These are phyloP conservation scores for Fusarium sp. DNA, from an alignment of 2,329 filamentous ascomycete species.

Conservation along the genomic window DNA sequence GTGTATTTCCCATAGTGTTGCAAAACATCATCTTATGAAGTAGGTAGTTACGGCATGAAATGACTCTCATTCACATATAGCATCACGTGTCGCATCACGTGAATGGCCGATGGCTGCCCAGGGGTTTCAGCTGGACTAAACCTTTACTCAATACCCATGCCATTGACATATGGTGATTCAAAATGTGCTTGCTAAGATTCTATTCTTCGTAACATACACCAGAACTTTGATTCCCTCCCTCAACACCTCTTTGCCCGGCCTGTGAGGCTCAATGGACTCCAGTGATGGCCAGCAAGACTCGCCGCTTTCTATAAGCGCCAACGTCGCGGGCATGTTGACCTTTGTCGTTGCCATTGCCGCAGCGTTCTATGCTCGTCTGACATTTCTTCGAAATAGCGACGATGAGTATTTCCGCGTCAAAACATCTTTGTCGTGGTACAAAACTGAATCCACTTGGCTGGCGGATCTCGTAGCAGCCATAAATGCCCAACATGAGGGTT, in stretches of 20 bases:
- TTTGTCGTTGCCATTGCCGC: conserved; percentile 60
- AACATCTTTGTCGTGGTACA: conserved; percentile 60
- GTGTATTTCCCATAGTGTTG: background rate
- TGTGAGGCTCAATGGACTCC: conserved; percentile 41
- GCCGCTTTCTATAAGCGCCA: conserved; percentile 58
- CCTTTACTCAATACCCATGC: background rate
- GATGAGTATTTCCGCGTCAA: conserved; percentile 62
- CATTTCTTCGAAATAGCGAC: conserved; percentile 59
- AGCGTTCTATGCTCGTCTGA: conserved; percentile 57
- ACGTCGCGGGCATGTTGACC: conserved; percentile 59
- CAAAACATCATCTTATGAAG: background rate
- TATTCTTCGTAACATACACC: background rate
- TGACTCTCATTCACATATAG: background rate
- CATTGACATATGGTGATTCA: background rate
- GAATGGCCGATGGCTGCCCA: background rate
- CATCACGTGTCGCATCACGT: conserved; percentile 23
- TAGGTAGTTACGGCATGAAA: background rate
- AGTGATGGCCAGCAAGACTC: conserved; percentile 51
- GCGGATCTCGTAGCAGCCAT: conserved; percentile 54
- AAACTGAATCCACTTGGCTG: conserved; percentile 61
- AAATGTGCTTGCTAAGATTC: background rate
- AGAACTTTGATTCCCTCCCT: background rate
- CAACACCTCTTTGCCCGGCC: background rate
- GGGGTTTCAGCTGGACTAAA: background rate
- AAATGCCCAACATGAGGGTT: conserved; percentile 42